A percentile compares a stretch with the other conserved stretches of the same genome.
phyloP scores from a whole-genome alignment of 2,329 filamentous ascomycete genomes.

The Metarhizium album region DNA sequence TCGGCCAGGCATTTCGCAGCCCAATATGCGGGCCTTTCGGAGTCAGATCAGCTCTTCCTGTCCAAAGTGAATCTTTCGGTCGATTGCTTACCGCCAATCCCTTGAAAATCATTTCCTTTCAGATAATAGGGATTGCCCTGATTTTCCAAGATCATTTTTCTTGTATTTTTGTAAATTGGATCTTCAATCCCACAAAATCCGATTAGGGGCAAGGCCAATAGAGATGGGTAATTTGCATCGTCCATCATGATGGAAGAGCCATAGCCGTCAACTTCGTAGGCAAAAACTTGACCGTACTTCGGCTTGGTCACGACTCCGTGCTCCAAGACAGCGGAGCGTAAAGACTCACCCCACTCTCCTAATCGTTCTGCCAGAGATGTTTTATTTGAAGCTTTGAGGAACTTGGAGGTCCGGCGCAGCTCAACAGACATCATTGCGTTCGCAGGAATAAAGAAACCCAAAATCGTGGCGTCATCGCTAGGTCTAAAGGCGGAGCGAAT shows the following conservation, averaged over 20 bases:
- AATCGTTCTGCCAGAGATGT: conserved; percentile 41
- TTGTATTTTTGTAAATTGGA: conserved; percentile 74
- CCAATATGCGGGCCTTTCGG: conserved; percentile 56
- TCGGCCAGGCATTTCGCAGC: conserved; percentile 87
- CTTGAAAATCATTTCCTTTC: conserved; percentile 62
- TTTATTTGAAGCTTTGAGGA: conserved; percentile 54
- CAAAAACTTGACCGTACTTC: conserved; percentile 69
- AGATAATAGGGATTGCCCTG: conserved; percentile 83
- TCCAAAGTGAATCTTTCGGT: neutral
- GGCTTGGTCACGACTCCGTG: conserved; percentile 71
- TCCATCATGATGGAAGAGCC: conserved; percentile 79
- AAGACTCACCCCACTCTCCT: conserved; percentile 46
- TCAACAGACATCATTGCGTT: conserved; percentile 97
- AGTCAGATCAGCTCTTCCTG: conserved; percentile 7
- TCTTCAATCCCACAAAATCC: conserved; percentile 60
- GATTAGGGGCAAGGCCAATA: conserved; percentile 67
- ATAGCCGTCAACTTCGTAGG: conserved; percentile 81
- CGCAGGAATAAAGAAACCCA: conserved; percentile 89
- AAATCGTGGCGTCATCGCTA: conserved; percentile 86
- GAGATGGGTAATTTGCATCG: conserved; percentile 76
- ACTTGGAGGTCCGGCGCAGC: conserved; percentile 59
- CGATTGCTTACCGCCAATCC: conserved; percentile 66
- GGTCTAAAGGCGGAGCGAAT: conserved; percentile 88
- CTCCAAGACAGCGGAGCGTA: conserved; percentile 70
- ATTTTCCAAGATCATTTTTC: conserved; percentile 63